phyloP scores from a whole-genome alignment of 1,139 yeast species.

The Magnusiomyces starmeri region DNA sequence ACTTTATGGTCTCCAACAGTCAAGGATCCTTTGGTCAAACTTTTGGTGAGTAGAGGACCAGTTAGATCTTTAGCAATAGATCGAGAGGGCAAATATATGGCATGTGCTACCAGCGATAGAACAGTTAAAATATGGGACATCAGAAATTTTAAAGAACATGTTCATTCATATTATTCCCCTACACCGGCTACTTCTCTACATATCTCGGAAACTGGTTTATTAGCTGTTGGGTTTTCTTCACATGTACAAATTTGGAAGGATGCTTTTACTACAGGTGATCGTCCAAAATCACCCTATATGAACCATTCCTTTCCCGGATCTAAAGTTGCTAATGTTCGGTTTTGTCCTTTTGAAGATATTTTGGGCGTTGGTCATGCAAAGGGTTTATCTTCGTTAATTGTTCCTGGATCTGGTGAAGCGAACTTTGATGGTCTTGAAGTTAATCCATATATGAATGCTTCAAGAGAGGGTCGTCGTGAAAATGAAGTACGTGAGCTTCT shows the following conservation, averaged over 20 bases:
- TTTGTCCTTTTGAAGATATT: constrained; percentile 94
- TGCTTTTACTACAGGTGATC: constrained; percentile 33
- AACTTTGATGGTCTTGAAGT: constrained; percentile 90
- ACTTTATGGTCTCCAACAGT: constrained; percentile 90
- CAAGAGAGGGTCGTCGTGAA: constrained; percentile 80
- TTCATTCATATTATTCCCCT: constrained; percentile 58
- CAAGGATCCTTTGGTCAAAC: constrained; percentile 76
- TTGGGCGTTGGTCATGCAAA: constrained; percentile 77
- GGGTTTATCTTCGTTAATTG: constrained; percentile 73
- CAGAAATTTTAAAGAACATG: constrained; percentile 68
- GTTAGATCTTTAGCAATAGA: constrained; percentile 79
- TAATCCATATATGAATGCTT: constrained; percentile 83
- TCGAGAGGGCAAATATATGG: constrained; percentile 93
- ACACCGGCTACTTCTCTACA: constrained; percentile 78
- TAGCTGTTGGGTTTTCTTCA: constrained; percentile 91
- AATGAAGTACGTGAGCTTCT: constrained; percentile 78
- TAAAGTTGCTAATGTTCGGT: constrained; percentile 56
- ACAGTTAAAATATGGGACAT: constrained; percentile 89
- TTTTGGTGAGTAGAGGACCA: constrained; percentile 80
- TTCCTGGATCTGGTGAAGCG: constrained; percentile 98
- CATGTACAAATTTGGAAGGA: constrained; percentile 63
- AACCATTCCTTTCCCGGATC: constrained; percentile 79
- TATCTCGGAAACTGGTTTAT: constrained; percentile 80
- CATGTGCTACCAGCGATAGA: constrained; percentile 83
- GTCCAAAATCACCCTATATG: constrained; percentile 69